Evolutionary conservation across 2,329 filamentous ascomycete genomes (phyloP).

Genomic region (Clarireedia homoeocarpa): DNA sequence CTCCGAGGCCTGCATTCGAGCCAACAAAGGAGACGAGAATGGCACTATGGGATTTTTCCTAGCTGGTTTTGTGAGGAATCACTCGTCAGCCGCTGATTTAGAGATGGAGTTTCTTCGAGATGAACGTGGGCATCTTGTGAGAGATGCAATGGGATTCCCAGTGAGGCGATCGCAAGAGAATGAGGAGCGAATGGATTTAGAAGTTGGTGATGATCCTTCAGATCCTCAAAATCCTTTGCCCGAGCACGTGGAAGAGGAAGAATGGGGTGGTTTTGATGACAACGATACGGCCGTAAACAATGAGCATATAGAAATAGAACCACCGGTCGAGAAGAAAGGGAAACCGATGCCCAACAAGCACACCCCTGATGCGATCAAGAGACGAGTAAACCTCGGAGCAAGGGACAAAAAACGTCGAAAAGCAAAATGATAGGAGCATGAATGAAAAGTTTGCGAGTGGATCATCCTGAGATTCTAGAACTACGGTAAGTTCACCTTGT

Average conservation of each 20-base stretch:
- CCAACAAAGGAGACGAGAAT: slow-evolving; percentile 70
- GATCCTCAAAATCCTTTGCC: neutral
- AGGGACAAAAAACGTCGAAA: slow-evolving; percentile 21
- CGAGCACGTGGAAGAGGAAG: slow-evolving; percentile 27
- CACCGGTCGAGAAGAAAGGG: slow-evolving; percentile 31
- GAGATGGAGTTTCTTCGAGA: slow-evolving; percentile 34
- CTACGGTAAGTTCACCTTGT: too few relatives aligned
- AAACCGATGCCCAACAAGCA: slow-evolving; percentile 7
- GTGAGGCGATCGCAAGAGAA: slow-evolving; percentile 25
- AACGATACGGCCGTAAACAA: slow-evolving; percentile 17
- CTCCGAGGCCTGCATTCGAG: slow-evolving; percentile 71
- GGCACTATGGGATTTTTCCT: slow-evolving; percentile 96
- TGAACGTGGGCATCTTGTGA: slow-evolving; percentile 44
- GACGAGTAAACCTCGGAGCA: slow-evolving; percentile 10
- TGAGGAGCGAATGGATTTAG: slow-evolving; percentile 11
- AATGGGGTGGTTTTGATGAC: slow-evolving; percentile 32
- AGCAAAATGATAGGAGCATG: slow-evolving; percentile 10
- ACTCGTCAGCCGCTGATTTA: neutral
- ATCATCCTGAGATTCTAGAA: too few relatives aligned
- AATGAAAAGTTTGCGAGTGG: neutral
- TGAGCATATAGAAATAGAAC: slow-evolving; percentile 31
- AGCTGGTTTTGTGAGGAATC: slow-evolving; percentile 63
- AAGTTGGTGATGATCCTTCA: slow-evolving; percentile 1
- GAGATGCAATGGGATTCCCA: slow-evolving; percentile 34
- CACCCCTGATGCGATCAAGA: slow-evolving; percentile 8